Percentiles rank a stretch among this genome's conserved stretches.
These are phyloP conservation scores for Boletus chippewaensis DNA, from an alignment of 1,284 basidiomycete genomes.

Conservation along the genomic window DNA sequence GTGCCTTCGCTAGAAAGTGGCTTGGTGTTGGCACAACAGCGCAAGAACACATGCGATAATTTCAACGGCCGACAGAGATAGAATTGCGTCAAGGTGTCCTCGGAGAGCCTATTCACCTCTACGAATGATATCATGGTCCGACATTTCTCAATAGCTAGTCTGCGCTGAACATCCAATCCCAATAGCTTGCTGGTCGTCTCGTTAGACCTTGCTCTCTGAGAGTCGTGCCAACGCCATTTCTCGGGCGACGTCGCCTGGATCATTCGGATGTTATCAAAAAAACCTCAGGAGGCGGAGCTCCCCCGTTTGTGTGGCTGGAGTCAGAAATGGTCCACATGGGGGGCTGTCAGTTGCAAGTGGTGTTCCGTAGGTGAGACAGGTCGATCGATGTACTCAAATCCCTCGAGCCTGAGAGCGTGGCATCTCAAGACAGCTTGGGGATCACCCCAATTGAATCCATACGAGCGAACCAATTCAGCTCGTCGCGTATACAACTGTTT, in stretches of 20 bases:
- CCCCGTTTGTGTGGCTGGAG: neutral
- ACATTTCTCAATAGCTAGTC: neutral
- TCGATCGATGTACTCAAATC: too few relatives aligned
- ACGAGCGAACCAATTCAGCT: too few relatives aligned
- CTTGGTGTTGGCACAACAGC: neutral
- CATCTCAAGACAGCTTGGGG: too few relatives aligned
- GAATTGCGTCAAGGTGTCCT: neutral
- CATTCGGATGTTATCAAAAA: neutral
- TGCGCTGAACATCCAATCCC: neutral
- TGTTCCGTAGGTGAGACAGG: too few relatives aligned
- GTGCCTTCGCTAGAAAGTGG: neutral
- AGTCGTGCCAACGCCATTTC: neutral
- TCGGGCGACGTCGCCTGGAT: neutral
- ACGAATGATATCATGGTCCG: fast-evolving
- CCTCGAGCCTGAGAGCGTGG: too few relatives aligned
- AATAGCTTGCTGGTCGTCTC: neutral
- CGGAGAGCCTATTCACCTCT: neutral
- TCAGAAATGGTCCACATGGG: neutral
- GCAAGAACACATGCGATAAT: fast-evolving
- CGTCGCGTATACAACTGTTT: too few relatives aligned
- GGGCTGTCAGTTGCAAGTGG: too few relatives aligned
- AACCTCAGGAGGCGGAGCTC: too few relatives aligned
- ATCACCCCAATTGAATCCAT: too few relatives aligned
- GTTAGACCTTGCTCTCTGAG: neutral
- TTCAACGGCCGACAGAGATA: neutral